Conservation (phyloP, 768 basidiomycete genomes). For the Mycena filopes region DNA sequence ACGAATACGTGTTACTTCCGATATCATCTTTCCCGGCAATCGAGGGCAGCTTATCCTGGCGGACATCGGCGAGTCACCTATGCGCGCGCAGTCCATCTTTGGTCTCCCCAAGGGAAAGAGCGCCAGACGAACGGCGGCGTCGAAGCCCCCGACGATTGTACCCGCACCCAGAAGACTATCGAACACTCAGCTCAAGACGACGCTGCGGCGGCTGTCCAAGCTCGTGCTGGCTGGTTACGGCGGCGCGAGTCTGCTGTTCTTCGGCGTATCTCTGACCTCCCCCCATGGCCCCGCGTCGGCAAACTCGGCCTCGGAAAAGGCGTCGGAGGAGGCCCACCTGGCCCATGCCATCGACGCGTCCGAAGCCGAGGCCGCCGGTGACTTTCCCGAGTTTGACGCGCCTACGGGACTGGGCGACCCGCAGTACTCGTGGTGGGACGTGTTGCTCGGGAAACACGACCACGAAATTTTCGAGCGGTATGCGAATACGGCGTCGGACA, state of each 20-base stretch:
- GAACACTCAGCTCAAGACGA: constrained; percentile 68
- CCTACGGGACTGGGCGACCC: constrained; percentile 37
- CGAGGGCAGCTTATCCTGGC: constrained; percentile 82
- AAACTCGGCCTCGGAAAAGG: constrained; percentile 53
- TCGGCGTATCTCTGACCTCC: constrained; percentile 67
- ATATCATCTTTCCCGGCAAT: constrained; percentile 74
- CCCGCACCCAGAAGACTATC: constrained; percentile 37
- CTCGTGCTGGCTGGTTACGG: constrained; percentile 89
- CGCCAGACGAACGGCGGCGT: neutral
- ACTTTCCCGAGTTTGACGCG: constrained; percentile 39
- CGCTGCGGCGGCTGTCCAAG: constrained; percentile 82
- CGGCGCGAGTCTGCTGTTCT: constrained; percentile 83
- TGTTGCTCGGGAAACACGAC: constrained; percentile 83
- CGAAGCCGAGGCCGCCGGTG: constrained; percentile 70
- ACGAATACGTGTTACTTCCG: constrained; percentile 78
- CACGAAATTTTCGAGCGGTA: constrained; percentile 84
- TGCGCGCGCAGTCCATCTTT: constrained; percentile 45
- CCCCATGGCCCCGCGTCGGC: constrained; percentile 40
- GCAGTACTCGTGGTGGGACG: constrained; percentile 85
- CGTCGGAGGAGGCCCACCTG: constrained; percentile 69
- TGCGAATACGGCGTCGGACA: constrained; percentile 45
- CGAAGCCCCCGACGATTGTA: constrained; percentile 14
- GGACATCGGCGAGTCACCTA: constrained; percentile 73
- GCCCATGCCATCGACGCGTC: constrained; percentile 76
- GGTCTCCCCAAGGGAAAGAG: constrained; percentile 19